A percentile compares a stretch with the other conserved stretches of the same genome.
These are phyloP conservation scores for Kuraishia hungarica DNA, from an alignment of 805 yeast genomes.

Conservation along the genomic window DNA sequence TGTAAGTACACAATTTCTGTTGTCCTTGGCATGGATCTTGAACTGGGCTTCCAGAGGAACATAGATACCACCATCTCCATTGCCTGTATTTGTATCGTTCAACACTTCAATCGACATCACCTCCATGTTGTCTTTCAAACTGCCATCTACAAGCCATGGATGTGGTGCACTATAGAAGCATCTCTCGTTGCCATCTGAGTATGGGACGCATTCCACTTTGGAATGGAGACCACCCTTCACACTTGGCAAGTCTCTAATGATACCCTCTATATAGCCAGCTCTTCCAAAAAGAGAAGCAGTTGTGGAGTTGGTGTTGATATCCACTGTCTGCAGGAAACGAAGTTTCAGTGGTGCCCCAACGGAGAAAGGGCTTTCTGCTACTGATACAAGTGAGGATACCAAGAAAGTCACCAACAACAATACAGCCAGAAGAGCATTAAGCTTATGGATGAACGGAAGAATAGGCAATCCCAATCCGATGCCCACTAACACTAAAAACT, in stretches of 20 bases:
- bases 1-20: slow-evolving; percentile 53
- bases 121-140: slow-evolving; percentile 24
- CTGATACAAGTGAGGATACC: slow-evolving; percentile 27
- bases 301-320: slow-evolving; percentile 29
- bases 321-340: slow-evolving; percentile 56
- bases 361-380: slow-evolving; percentile 50
- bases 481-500: slow-evolving; percentile 24
- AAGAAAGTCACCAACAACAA: slow-evolving; percentile 29
- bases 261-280: slow-evolving; percentile 33
- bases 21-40: slow-evolving; percentile 45
- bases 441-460: slow-evolving; percentile 61
- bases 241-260: slow-evolving; percentile 59
- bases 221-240: slow-evolving; percentile 24
- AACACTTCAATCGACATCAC: slow-evolving; percentile 44
- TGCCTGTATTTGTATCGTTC: slow-evolving; percentile 33
- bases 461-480: slow-evolving; percentile 38
- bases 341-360: slow-evolving; percentile 59
- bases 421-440: slow-evolving; percentile 42
- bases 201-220: slow-evolving; percentile 21
- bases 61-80: slow-evolving; percentile 35
- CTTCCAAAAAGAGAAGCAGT: slow-evolving; percentile 43
- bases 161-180: slow-evolving; percentile 45
- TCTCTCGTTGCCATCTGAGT: slow-evolving; percentile 37
- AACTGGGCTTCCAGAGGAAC: slow-evolving; percentile 62
- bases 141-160: slow-evolving; percentile 37